Conservation (phyloP, 768 basidiomycete species). For the Astraeus odoratus region DNA sequence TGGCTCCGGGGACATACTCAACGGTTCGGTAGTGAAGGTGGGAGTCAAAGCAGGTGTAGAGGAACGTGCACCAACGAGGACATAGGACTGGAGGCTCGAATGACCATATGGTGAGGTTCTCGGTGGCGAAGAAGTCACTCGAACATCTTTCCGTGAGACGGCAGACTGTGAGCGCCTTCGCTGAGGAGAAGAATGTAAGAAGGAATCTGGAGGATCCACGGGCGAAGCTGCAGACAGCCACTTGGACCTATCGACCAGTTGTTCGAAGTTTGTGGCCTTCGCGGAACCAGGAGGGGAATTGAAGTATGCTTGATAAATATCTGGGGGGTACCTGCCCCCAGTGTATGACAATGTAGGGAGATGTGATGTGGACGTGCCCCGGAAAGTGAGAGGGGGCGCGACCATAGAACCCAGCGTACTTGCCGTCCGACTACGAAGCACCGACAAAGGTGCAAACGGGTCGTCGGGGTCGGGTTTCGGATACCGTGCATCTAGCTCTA, state of each 20-base stretch:
- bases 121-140: slow-evolving; percentile 17
- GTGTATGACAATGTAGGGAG: slow-evolving; percentile 26
- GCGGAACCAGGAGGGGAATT: slow-evolving; percentile 7
- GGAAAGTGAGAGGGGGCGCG: slow-evolving; percentile 22
- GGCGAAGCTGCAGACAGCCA: slow-evolving; percentile 7
- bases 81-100: slow-evolving; percentile 20
- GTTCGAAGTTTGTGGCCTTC: slow-evolving; percentile 8
- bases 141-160: slow-evolving; percentile 26
- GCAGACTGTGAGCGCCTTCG: slow-evolving; percentile 29
- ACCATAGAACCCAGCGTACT: slow-evolving; percentile 28
- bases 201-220: slow-evolving; percentile 6
- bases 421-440: slow-evolving; percentile 53
- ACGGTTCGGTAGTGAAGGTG: slow-evolving; percentile 20
- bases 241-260: slow-evolving; percentile 8
- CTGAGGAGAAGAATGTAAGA: slow-evolving; percentile 18
- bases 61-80: slow-evolving; percentile 15
- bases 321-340: slow-evolving; percentile 27
- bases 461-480: slow-evolving; percentile 62
- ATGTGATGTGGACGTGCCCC: slow-evolving; percentile 23
- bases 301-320: slow-evolving; percentile 24
- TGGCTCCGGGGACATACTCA: slow-evolving; percentile 20
- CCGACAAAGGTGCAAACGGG: slow-evolving; percentile 64
- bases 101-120: slow-evolving; percentile 29
- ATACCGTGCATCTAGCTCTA: slow-evolving; percentile 48
- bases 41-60: slow-evolving; percentile 18